Percentiles rank a stretch among this genome's conserved stretches.
Conservation (phyloP, 495 filamentous ascomycete species). For the Hypoxylon fuscum region DNA sequence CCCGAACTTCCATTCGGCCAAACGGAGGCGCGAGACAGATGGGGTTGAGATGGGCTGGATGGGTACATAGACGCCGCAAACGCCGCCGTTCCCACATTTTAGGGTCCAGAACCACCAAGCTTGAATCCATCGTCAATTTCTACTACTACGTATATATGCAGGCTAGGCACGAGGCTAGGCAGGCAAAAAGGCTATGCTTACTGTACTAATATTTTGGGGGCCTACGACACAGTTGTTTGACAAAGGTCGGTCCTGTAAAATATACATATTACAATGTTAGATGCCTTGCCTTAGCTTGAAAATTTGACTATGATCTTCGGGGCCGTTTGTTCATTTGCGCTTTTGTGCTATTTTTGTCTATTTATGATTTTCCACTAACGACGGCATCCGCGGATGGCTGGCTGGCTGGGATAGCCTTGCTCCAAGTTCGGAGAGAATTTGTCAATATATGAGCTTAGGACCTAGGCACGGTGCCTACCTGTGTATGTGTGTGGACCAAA, state of each 20-base stretch:
- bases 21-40: not conserved
- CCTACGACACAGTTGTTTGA: conserved; percentile 14
- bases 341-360: conserved; percentile 6
- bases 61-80: conserved; percentile 1
- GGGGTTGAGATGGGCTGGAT: not conserved
- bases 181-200: conserved; percentile 31
- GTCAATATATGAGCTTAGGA: no score
- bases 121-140: conserved; percentile 10
- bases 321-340: not conserved
- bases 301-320: conserved; percentile 3
- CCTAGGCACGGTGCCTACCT: no score
- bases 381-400: conserved; percentile 5
- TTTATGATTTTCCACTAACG: conserved; percentile 5
- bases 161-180: not conserved
- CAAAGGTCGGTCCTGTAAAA: no score
- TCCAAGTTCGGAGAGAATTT: conserved; percentile 33
- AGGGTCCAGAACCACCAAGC: conserved; percentile 13
- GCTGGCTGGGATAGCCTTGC: conserved; percentile 31
- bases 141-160: conserved; percentile 1
- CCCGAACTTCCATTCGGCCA: not conserved
- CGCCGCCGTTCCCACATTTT: conserved; percentile 14
- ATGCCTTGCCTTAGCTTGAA: conserved; percentile 1
- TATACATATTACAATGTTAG: no score
- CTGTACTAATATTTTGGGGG: conserved; percentile 20
- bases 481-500: conserved; percentile 26